Base-by-base conservation (phyloP, 2,329 filamentous ascomycete genomes). In the Verticillium albo-atrum region DNA sequence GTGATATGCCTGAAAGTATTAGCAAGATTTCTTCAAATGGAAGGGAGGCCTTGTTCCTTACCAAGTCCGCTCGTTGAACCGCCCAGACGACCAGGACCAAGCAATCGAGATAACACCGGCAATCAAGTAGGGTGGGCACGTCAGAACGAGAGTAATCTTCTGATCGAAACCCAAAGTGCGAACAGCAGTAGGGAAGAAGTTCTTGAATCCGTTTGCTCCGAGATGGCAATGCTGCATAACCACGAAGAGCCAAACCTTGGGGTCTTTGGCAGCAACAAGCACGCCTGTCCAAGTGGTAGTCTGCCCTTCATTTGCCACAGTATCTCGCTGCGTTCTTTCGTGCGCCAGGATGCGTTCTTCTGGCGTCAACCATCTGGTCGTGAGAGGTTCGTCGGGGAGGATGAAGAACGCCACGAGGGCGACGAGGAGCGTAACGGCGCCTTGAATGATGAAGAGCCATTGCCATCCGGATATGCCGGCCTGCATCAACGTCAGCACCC, bases 181-280 rank as follows among this genome's bases (percentile, higher is more conserved):
- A 1, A 63, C 58, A 0, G 63, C 61, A 0, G 64, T 69, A 0
- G 69, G 69, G 12, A 69, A 64, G 52, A 70, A 71, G 54, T 71
- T 71, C 53, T 71, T 71, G 64, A 71, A 71, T 0, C 68, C 68
- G 25, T 70, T 70, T 6, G 69, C 70, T 0, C 60, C 58, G 0
- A 63, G 66, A 65, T 81, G 77, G 63, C 77, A 75, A 59, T 80
- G 79, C 59, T 79, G 76, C 77, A 81, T 80, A 51, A 78, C 68
- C 3, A 72, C 73, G 55, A 80, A 75, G 2, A 82, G 64, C 72
- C 77, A 81, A 2, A 79, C 70, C 52, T 75, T 74, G 15, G 74
- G 75, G 60, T 81, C 79, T 9, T 66, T 70, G 27, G 71, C 68
- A 2, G 78, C 78, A 52, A 75, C 71, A 47, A 71, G 67, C 20